Base-by-base conservation (phyloP, 1,284 basidiomycete species). In the Pisolithus thermaeus region DNA sequence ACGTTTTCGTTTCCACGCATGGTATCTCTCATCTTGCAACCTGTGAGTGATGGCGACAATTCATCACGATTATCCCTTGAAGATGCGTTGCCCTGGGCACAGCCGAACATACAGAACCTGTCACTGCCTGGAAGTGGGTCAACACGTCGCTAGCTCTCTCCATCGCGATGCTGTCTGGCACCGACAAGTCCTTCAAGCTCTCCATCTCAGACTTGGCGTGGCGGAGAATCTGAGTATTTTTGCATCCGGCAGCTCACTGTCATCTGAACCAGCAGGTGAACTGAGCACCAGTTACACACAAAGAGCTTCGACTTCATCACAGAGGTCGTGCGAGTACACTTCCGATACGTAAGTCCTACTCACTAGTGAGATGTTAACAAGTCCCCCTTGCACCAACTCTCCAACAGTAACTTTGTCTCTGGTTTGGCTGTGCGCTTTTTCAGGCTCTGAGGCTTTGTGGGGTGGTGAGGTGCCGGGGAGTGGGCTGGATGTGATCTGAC, bases 311-410 rank as follows among this genome's bases (percentile, higher is more conserved):
- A 43, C 1, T 50, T 50, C 28, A 46, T 53, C 30, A 18, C 30
- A 38, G 52, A 49, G 22, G 43, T 49, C 25, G 20, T 51, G 11
- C 18, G 25, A 25, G 18, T 20, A 20, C 18, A 45, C 46, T 51
- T 54, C 30, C 36, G 32, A 39, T 50, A 50, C 18, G 49, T 39
- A 25, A 53, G 45, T 28, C 39, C 50, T 8, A 50, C 52, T 43
- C 48, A 53, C 37, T 45, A 18, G 22, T 50, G 44, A 43, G 36
- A 46, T 16, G 7, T 16, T 18, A 20, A 38, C 37, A 20, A 20
- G 18, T 20, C 18, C 18, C 18, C 18, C 18, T 20, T 51, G 7
- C 12, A 36, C n/a, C 30, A 54, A 37, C 25, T 54, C 11, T 20
- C 28, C 14, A 25, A 27, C 14, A 32, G 23, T 20, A 30, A 46